Conservation (phyloP, 148 eudicot genomes). For the Silene latifolia region DNA sequence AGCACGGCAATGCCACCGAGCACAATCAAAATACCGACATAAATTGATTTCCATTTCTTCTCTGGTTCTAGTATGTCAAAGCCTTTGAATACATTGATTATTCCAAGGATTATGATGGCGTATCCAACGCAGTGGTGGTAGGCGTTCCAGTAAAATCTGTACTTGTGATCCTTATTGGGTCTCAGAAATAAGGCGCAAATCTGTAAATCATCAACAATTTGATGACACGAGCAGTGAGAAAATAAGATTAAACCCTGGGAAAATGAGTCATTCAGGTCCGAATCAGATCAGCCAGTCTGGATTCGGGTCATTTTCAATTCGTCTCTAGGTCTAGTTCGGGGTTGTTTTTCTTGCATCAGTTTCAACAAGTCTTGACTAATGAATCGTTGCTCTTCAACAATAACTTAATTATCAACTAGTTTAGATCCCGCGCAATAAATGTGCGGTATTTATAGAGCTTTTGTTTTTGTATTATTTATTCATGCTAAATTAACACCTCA, state of each 20-base stretch:
- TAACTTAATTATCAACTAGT: too few relatives aligned
- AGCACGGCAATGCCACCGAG: conserved; percentile 56
- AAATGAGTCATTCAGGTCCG: too few relatives aligned
- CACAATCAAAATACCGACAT: conserved; percentile 40
- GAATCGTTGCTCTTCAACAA: too few relatives aligned
- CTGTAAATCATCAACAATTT: conserved; percentile 28
- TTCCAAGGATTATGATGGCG: conserved; percentile 59
- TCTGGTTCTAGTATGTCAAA: conserved; percentile 64
- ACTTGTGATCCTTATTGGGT: conserved; percentile 86
- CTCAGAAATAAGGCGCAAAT: conserved; percentile 80
- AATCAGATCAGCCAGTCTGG: background rate
- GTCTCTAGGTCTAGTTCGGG: too few relatives aligned
- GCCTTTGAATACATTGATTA: conserved; percentile 88
- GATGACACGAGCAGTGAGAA: background rate
- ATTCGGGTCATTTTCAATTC: background rate
- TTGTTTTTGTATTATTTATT: too few relatives aligned
- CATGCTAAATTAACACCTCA: too few relatives aligned
- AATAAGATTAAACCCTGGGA: too few relatives aligned
- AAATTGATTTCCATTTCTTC: conserved; percentile 70
- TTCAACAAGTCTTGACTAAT: too few relatives aligned
- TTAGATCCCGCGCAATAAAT: too few relatives aligned
- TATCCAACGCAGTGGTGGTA: conserved; percentile 82
- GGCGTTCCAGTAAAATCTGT: conserved; percentile 75
- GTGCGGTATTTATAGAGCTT: too few relatives aligned
- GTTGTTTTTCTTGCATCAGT: too few relatives aligned